Evolutionary conservation across 768 basidiomycete species (phyloP), one percentile per base, ranked within the genome.

Genomic region (Phaffia australis): DNA sequence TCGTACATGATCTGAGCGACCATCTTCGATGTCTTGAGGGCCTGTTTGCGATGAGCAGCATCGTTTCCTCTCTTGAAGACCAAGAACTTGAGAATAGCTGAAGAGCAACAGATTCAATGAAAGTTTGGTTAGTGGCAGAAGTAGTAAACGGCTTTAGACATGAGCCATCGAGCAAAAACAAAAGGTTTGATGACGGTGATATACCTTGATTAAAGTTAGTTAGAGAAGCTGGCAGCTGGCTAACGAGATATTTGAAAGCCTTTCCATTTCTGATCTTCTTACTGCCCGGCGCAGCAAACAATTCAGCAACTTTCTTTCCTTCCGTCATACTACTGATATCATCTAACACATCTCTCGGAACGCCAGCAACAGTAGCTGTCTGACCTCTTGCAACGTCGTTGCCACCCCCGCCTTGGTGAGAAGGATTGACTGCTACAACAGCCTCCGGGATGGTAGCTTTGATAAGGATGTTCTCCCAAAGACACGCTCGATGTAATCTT

Each of bases 51-150:
- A 74, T 93, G 90, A 19, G 56, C 50, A 9, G 71, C 59, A 58
- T 74, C 73, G 0, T 65, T 88, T 23, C 90, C 83, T 67, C 89
- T 81, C 16, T 84, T 84, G 73, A 89, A 84, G 35, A 75, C 70
- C 76, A 93, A 87, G 75, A 93, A 81, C 77, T 91, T 89, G 68
- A 89, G 85, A 72, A 89, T 83, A 18, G 90, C 89, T 92, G 63
- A 56, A 18, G 19, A 19, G 19, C 1, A 6, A 58, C 27, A n/a
- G 4, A 9, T 21, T 32, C 4, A 52, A n/a, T 16, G 55, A 66
- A 25, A 70, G 46, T 52, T 62, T 29, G 60, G 65, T 56, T 35
- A 63, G 16, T 30, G 49, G 27, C 19, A 21, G 60, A 50, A 60
- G 52, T n/a, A 68, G 21, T 3, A 59, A 3, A 0, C 47, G 51